Base-by-base conservation (phyloP, 176 grass and related monocot genomes). In the Phragmites australis region DNA sequence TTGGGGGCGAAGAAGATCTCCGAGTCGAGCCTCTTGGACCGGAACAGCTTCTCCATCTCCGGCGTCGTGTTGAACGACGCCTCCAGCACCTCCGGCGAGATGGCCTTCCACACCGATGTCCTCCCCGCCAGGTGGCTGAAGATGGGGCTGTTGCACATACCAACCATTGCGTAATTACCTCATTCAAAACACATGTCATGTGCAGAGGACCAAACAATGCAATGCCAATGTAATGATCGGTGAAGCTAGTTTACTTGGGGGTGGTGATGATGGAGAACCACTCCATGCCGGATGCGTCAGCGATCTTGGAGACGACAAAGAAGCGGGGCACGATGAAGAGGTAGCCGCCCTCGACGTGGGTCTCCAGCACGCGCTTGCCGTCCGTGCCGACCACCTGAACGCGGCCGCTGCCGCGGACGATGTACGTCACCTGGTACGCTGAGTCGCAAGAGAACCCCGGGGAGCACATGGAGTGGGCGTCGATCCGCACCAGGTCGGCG, bases 261-360 rank as follows among this genome's bases (percentile, higher is more conserved):
- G 94, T 94, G 46, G 91, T 90, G 83, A 97, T 97, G 43, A 97
- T 97, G 44, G 94, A 97, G 87, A 97, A 97, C 94, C 94, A 97
- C 63, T 94, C 87, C 85, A 97, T 26, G 41, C 94, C 94, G 0
- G 85, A 79, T 7, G 76, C 87, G 22, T 92, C 94, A 0, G 94
- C 91, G 47, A 97, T 97, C 88, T 97, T 94, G 16, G 94, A 97
- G 11, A 97, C 94, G 2, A 94, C 94, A 4, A 87, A 88, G 85
- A 94, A 97, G 49, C 91, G 82, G 0, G 94, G 94, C 26, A 97
- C 94, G 23, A 97, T 94, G 69, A 97, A 97, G 17, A 97, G 80
- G 53, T 12, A 57, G 6, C 94, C 94, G 6, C 72, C 92, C 74
- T 84, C 75, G 0, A 92, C 73, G 5, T 16, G 56, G 21, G 89